These are phyloP conservation scores for Paraglomus occultum DNA, from an alignment of 192 early-diverging fungal species.

Conservation along the genomic window DNA sequence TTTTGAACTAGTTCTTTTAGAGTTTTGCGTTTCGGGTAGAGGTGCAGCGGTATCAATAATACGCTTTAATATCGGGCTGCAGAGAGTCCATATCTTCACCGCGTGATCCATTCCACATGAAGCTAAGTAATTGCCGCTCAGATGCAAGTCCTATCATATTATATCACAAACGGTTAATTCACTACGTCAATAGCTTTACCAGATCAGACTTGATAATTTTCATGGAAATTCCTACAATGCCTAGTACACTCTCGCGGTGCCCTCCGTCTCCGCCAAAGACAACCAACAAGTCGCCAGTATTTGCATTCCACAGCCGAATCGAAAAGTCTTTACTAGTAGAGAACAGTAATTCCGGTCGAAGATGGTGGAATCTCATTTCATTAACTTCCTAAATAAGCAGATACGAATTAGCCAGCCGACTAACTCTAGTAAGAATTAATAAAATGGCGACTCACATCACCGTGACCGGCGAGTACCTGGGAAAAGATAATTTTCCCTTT, in stretches of 20 bases:
- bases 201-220: neutral
- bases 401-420: neutral
- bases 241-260: slow-evolving; percentile 22
- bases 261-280: slow-evolving; percentile 25
- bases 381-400: slow-evolving; percentile 20
- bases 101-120: slow-evolving; percentile 27
- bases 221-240: slow-evolving; percentile 13
- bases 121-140: slow-evolving; percentile 21
- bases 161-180: neutral
- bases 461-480: slow-evolving; percentile 20
- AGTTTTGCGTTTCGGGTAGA: neutral
- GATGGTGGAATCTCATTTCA: slow-evolving; percentile 24
- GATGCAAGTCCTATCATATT: slow-evolving; percentile 17
- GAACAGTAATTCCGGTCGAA: neutral
- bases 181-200: too few relatives aligned
- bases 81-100: slow-evolving; percentile 28
- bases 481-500: neutral
- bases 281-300: neutral
- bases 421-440: neutral
- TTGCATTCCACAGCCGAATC: slow-evolving; percentile 24
- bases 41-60: slow-evolving; percentile 8
- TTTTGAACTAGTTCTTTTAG: neutral
- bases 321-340: slow-evolving; percentile 29
- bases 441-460: slow-evolving; percentile 17
- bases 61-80: slow-evolving; percentile 9